A percentile compares a stretch with the other conserved stretches of the same genome.
These are phyloP conservation scores for Flammula alnicola DNA, from an alignment of 1,284 basidiomycete genomes.

Conservation along the genomic window DNA sequence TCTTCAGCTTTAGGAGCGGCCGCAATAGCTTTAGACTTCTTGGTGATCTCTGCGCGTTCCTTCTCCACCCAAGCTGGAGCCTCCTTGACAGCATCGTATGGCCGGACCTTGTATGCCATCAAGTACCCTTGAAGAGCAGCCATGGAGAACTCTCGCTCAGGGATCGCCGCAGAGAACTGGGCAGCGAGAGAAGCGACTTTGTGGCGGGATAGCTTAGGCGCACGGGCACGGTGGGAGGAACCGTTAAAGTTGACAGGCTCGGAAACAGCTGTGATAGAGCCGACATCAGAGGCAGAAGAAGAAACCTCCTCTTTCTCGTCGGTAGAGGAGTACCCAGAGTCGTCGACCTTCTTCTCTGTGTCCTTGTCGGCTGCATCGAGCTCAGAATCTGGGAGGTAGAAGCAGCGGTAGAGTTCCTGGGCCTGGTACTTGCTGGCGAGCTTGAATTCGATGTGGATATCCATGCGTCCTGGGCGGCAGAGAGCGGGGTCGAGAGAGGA, in stretches of 20 bases:
- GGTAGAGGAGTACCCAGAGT: constrained; percentile 35
- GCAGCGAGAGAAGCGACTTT: constrained; percentile 48
- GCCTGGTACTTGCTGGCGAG: constrained; percentile 72
- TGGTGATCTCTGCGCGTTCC: constrained; percentile 27
- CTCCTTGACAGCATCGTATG: constrained; percentile 57
- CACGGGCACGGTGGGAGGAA: constrained; percentile 31
- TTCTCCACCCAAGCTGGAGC: constrained; percentile 52
- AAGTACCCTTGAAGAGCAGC: constrained; percentile 77
- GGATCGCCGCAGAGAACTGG: constrained; percentile 61
- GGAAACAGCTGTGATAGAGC: constrained; percentile 3
- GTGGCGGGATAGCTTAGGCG: constrained; percentile 28
- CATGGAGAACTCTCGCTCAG: constrained; percentile 72
- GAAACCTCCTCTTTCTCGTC: constrained; percentile 21
- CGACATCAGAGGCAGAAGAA: constrained; percentile 16
- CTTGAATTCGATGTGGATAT: constrained; percentile 77
- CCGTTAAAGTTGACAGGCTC: constrained; percentile 25
- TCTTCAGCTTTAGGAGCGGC: neutral
- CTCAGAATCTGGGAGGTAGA: constrained; percentile 57
- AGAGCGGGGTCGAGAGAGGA: constrained; percentile 70
- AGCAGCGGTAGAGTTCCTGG: constrained; percentile 62
- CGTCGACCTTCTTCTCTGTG: constrained; percentile 20
- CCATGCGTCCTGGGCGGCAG: constrained; percentile 79
- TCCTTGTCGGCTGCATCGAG: constrained; percentile 20
- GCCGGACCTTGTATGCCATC: constrained; percentile 70
- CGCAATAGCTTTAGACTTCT: constrained; percentile 12